Percentiles rank a stretch among this genome's conserved stretches.
These are phyloP conservation scores for Entamoeba histolytica DNA, from an alignment of 208 protist species.

Conservation along the genomic window DNA sequence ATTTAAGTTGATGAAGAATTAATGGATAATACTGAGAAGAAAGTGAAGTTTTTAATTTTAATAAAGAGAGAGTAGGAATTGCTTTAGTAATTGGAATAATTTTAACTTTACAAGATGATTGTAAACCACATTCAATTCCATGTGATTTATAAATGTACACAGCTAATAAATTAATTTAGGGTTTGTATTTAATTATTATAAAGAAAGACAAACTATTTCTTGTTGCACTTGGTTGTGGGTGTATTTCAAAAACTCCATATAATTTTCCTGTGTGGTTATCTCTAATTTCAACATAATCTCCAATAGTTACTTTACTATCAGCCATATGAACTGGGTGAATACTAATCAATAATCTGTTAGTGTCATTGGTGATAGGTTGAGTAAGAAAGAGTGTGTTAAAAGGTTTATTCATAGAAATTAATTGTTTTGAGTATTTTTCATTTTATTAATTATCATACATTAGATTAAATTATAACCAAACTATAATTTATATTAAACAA, in stretches of 20 bases:
- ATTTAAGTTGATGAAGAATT: background rate
- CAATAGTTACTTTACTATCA: background rate
- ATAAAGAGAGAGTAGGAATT: background rate
- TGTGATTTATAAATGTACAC: background rate
- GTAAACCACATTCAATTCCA: background rate
- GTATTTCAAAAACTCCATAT: background rate
- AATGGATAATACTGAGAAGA: background rate
- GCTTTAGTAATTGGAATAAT: background rate
- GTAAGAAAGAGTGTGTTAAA: background rate
- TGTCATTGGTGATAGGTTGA: background rate
- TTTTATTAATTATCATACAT: too few relatives aligned
- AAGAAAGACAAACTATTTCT: background rate
- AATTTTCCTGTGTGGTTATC: background rate
- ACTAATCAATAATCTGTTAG: background rate
- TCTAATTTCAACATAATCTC: background rate
- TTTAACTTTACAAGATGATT: background rate
- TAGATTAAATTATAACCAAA: too few relatives aligned
- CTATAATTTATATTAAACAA: too few relatives aligned
- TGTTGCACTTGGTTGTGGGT: background rate
- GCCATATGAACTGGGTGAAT: background rate
- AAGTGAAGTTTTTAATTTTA: background rate
- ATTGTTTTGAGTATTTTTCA: too few relatives aligned
- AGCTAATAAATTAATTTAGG: background rate
- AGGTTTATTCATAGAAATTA: background rate
- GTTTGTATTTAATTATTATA: background rate